A percentile compares a stretch with the other conserved stretches of the same genome.
phyloP scores from a whole-genome alignment of 2,329 filamentous ascomycete species.

The Mycosphaerella sp. region DNA sequence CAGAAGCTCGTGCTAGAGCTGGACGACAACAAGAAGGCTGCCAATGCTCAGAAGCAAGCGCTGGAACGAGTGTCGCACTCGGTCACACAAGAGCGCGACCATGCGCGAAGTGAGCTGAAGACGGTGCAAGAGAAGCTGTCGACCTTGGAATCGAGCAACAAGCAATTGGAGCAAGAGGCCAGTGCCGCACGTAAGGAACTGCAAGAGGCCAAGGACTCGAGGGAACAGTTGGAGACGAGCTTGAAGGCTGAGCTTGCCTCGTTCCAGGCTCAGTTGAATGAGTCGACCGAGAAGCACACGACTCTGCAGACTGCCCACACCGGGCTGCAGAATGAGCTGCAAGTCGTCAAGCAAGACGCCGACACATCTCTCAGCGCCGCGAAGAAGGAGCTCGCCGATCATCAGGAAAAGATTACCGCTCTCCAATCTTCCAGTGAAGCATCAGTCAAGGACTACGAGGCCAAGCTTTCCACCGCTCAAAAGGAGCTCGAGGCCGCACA shows the following conservation, averaged over 20 bases:
- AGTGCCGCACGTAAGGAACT: constrained; percentile 14
- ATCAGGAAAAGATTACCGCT: constrained; percentile 9
- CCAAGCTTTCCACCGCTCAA: constrained; percentile 12
- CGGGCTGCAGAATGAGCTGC: constrained; percentile 10
- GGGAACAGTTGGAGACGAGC: constrained; percentile 11
- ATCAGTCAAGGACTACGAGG: constrained; percentile 12
- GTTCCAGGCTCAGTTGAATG: constrained; percentile 12
- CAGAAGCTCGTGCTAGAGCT: constrained; percentile 11
- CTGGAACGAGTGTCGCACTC: constrained; percentile 20
- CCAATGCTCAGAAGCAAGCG: constrained; percentile 9
- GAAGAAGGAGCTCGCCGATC: constrained; percentile 16
- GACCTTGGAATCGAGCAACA: constrained; percentile 7
- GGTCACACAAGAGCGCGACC: constrained; percentile 22
- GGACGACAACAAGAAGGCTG: constrained; percentile 14
- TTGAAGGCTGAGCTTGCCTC: constrained; percentile 14
- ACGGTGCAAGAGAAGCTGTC: constrained; percentile 13
- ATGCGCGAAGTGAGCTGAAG: constrained; percentile 19
- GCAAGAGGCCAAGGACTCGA: constrained; percentile 10
- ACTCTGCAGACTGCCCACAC: constrained; percentile 11
- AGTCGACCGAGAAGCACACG: constrained; percentile 11
- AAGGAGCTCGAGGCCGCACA: constrained; percentile 17
- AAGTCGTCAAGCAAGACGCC: constrained; percentile 13
- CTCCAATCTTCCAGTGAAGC: constrained; percentile 12
- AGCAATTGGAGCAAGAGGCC: constrained; percentile 13
- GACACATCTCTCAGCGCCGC: constrained; percentile 11